Base-by-base conservation (phyloP, 257 asterid species). In the Henckelia pumila region DNA sequence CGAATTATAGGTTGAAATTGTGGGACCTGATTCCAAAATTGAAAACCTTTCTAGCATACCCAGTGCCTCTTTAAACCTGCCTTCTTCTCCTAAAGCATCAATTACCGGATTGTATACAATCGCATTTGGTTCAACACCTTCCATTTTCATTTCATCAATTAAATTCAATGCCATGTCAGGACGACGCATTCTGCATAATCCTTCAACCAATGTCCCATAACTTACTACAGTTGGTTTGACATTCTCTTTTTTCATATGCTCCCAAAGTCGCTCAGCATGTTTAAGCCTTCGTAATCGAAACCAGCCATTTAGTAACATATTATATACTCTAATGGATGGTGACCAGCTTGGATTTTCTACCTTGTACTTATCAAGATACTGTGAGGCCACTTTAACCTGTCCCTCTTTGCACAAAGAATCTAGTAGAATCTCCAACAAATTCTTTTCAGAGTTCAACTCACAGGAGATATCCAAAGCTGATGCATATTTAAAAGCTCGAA, bases 381-480 rank as follows among this genome's bases (percentile, higher is more conserved):
- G 79, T 30, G 89, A 73, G 52, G 96, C 98, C 65, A 73, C 83
- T 69, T 83, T 81, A 35, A 84, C 89, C 63, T 74, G 89, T 21
- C 95, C 86, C 74, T 92, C 96, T 79, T 89, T 89, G 78, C 96
- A 85, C 70, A 92, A 73, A 52, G 98, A 81, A 78, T 89, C 98
- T 47, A 92, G 69, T 49, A 92, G 85, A 56, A 80, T 79, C 74
- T 80, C 91, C 70, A 89, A 74, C 74, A 92, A 63, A 73, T 71
- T 80, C 32, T 73, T 72, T 60, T 64, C 81, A 17, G 73, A 26
- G 64, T 74, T 77, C 28, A 70, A 68, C 56, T 74, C 76, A 30
- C 62, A 75, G 33, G 75, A 56, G 61, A 76, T 56, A 33, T 86
- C 82, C 83, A 86, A 77, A 71, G 74, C 72, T 26, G 75, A 70